Percentiles rank a stretch among this genome's conserved stretches.
Conservation (phyloP, 2,329 filamentous ascomycete genomes). For the Nemania sp. region DNA sequence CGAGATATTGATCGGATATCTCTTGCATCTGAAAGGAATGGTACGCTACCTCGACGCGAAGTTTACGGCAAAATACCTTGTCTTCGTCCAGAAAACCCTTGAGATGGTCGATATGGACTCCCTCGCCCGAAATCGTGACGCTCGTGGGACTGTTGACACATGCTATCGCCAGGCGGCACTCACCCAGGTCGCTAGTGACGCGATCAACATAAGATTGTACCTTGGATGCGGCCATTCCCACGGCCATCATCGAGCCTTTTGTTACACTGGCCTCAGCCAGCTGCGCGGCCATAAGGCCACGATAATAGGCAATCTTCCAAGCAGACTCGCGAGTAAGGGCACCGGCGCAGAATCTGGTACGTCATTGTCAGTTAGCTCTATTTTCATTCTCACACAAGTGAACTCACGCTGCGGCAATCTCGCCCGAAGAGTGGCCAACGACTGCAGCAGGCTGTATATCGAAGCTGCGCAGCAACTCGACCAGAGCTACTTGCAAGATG, state of each 20-base stretch:
- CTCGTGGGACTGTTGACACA: constrained; percentile 51
- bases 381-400: too few species aligned
- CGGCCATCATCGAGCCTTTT: too few species aligned
- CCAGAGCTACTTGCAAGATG: not conserved
- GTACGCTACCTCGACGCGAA: constrained; percentile 50
- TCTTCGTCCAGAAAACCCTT: constrained; percentile 38
- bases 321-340: not conserved
- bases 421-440: constrained; percentile 10
- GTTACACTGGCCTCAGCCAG: too few species aligned
- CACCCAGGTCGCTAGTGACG: too few species aligned
- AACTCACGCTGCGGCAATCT: constrained; percentile 23
- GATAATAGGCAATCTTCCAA: constrained; percentile 12
- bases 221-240: too few species aligned
- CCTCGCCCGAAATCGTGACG: constrained; percentile 52
- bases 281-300: too few species aligned
- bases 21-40: constrained; percentile 52
- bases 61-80: constrained; percentile 45
- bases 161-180: constrained; percentile 46
- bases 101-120: constrained; percentile 39
- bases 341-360: not conserved
- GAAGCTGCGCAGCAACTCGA: not conserved
- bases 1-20: constrained; percentile 31
- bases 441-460: constrained; percentile 2
- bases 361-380: not conserved
- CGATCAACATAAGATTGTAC: too few species aligned